Evolutionary conservation across 2,329 filamentous ascomycete species (phyloP).

Genomic region (Penicillium sp.): DNA sequence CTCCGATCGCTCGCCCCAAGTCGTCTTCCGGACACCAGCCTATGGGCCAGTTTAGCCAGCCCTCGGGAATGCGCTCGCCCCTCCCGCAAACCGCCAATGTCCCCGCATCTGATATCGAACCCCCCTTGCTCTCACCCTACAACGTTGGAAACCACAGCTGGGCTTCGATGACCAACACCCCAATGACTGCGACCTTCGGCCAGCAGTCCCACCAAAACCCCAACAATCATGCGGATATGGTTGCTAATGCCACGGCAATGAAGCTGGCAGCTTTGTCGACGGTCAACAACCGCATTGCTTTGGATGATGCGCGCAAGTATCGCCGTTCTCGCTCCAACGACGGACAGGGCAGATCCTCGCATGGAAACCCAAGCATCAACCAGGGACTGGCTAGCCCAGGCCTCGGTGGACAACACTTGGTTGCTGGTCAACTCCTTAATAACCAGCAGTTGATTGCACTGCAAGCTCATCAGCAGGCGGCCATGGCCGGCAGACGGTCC

Average conservation of each 20-base stretch:
- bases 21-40: conserved; percentile 72
- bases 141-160: conserved; percentile 83
- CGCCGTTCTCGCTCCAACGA: conserved; percentile 89
- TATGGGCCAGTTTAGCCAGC: conserved; percentile 95
- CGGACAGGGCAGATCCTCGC: conserved; percentile 52
- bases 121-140: conserved; percentile 82
- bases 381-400: conserved; percentile 65
- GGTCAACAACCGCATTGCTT: conserved; percentile 95
- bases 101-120: conserved; percentile 71
- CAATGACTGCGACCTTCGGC: conserved; percentile 86
- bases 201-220: conserved; percentile 44
- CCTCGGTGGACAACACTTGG: conserved; percentile 73
- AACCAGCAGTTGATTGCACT: conserved; percentile 82
- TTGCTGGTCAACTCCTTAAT: conserved; percentile 84
- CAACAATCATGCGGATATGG: conserved; percentile 86
- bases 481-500: conserved; percentile 70
- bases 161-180: conserved; percentile 98
- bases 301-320: conserved; percentile 97
- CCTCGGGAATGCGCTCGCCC: conserved; percentile 77
- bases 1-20: conserved; percentile 68
- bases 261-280: conserved; percentile 95
- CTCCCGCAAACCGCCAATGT: conserved; percentile 83
- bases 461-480: conserved; percentile 65
- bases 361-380: conserved; percentile 62
- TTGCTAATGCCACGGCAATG: conserved; percentile 98